Evolutionary conservation across 2,329 filamentous ascomycete species (phyloP).

Genomic region (Didymella pomorum): DNA sequence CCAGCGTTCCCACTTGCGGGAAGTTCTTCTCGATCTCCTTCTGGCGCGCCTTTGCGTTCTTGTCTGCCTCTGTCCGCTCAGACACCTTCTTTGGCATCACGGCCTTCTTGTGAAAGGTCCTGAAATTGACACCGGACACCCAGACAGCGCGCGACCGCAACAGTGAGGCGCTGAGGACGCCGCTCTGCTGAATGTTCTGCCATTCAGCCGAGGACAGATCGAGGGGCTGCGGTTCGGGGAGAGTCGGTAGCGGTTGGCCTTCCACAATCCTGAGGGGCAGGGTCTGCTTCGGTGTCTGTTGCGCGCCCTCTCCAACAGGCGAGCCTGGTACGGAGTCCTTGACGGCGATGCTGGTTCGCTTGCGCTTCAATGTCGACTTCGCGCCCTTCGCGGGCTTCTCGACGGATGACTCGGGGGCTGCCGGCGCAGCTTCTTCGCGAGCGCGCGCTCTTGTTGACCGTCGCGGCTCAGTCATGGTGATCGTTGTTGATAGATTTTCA

Average conservation of each 20-base stretch:
- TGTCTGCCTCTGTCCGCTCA: constrained; percentile 71
- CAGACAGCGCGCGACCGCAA: constrained; percentile 70
- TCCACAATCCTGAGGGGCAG: constrained; percentile 70
- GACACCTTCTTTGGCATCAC: constrained; percentile 49
- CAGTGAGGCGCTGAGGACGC: constrained; percentile 77
- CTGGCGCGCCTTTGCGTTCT: constrained; percentile 68
- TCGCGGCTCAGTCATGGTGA: constrained; percentile 47
- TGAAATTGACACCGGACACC: constrained; percentile 49
- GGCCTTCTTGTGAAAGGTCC: constrained; percentile 49
- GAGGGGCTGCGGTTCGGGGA: constrained; percentile 71
- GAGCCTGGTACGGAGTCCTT: constrained; percentile 40
- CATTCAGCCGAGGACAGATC: constrained; percentile 71
- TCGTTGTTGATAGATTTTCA: not conserved
- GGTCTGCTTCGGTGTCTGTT: constrained; percentile 27
- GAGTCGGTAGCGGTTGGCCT: constrained; percentile 74
- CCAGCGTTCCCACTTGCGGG: constrained; percentile 41
- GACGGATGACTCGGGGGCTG: constrained; percentile 33
- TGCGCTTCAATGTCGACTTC: constrained; percentile 46
- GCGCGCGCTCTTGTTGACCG: constrained; percentile 48
- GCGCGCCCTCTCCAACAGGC: constrained; percentile 28
- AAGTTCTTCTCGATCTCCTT: constrained; percentile 54
- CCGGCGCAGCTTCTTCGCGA: constrained; percentile 44
- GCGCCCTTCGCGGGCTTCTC: constrained; percentile 38
- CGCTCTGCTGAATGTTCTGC: constrained; percentile 78
- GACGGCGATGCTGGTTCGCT: constrained; percentile 34